Evolutionary conservation across 2,329 filamentous ascomycete species (phyloP).

Genomic region (Samsoniella hepiali): DNA sequence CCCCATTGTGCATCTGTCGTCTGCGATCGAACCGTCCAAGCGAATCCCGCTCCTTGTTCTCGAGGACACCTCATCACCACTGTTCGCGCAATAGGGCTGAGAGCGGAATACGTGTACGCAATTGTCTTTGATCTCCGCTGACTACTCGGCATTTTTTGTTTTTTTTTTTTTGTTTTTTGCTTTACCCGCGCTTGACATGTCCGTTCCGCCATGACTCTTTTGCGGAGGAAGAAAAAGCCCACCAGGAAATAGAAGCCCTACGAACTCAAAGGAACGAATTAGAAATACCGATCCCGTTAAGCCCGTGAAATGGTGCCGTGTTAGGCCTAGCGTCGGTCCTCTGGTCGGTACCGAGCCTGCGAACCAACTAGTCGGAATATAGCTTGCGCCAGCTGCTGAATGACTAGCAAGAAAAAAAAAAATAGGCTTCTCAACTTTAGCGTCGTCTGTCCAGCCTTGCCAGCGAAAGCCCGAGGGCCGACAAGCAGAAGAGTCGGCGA

Average conservation of each 20-base stretch:
- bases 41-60: neutral
- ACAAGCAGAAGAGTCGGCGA: too few relatives aligned
- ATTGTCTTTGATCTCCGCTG: neutral
- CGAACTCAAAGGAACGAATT: neutral
- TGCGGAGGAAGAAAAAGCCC: neutral
- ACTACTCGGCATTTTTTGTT: too few relatives aligned
- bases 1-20: neutral
- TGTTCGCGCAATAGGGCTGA: neutral
- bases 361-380: neutral
- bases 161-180: neutral
- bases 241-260: neutral
- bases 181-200: neutral
- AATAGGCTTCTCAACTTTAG: neutral
- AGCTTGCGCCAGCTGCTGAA: neutral
- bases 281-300: neutral
- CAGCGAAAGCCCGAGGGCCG: too few relatives aligned
- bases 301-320: neutral
- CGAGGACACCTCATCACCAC: neutral
- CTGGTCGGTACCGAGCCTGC: slow-evolving; percentile 6
- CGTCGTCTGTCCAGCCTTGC: neutral
- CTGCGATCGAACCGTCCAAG: neutral
- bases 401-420: neutral
- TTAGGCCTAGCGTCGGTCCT: slow-evolving; percentile 7
- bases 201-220: neutral
- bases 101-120: neutral